Conservation (phyloP, 139 green algal genomes). For the Micromonas commoda region DNA sequence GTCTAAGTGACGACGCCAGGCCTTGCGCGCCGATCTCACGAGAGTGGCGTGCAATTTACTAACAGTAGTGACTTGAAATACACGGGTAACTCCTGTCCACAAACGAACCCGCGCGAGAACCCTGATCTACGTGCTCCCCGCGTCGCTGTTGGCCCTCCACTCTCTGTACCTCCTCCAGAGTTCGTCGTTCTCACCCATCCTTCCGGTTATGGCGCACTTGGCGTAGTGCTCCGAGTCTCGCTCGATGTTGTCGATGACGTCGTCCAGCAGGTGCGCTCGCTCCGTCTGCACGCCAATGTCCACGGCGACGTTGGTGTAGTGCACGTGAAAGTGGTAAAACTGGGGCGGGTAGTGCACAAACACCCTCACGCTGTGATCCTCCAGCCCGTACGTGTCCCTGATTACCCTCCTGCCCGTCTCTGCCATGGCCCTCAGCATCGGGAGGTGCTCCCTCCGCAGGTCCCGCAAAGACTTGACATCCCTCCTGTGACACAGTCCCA, state of each 20-base stretch:
- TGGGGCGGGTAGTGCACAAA: constrained; percentile 31
- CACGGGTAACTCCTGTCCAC: no score
- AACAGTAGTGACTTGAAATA: no score
- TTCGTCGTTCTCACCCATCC: constrained; percentile 16
- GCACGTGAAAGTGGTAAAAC: constrained; percentile 31
- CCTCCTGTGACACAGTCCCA: constrained; percentile 2
- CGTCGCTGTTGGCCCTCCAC: no score
- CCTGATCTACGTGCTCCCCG: no score
- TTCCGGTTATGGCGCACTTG: neutral
- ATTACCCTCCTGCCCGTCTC: neutral
- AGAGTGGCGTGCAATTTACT: no score
- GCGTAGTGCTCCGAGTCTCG: constrained; percentile 14
- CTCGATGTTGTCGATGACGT: constrained; percentile 27
- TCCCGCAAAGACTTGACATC: constrained; percentile 18
- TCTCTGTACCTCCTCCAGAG: neutral
- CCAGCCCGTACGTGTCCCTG: neutral
- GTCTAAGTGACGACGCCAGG: no score
- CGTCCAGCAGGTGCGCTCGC: constrained; percentile 20
- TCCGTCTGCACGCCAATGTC: neutral
- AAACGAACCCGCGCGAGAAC: no score
- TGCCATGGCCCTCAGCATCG: constrained; percentile 3
- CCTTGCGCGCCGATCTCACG: no score
- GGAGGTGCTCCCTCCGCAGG: constrained; percentile 5
- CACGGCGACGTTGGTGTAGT: constrained; percentile 4
- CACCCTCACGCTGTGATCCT: neutral